Percentiles rank a stretch among this genome's conserved stretches.
Conservation (phyloP, 2,329 filamentous ascomycete genomes). For the Apiospora koreana region DNA sequence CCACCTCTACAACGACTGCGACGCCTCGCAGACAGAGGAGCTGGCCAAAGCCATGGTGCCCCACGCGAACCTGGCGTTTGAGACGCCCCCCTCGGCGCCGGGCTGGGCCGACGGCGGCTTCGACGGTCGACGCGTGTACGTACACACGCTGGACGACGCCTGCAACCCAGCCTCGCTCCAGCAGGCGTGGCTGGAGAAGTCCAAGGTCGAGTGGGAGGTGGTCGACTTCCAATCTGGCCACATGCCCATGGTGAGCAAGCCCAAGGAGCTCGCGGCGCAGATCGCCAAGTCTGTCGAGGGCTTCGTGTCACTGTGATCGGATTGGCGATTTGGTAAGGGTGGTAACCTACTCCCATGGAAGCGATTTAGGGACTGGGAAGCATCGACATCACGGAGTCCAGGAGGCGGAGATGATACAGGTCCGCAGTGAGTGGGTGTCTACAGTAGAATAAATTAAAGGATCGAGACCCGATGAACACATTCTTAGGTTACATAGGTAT, state of each 20-base stretch:
- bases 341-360: too few relatives aligned
- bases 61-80: conserved; percentile 22
- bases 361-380: too few relatives aligned
- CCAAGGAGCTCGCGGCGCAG: conserved; percentile 19
- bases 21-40: conserved; percentile 15
- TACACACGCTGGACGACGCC: conserved; percentile 22
- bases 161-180: conserved; percentile 25
- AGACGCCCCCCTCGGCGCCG: conserved; percentile 20
- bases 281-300: conserved; percentile 19
- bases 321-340: too few relatives aligned
- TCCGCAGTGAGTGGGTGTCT: not conserved
- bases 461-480: not conserved
- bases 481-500: too few relatives aligned
- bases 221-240: conserved; percentile 26
- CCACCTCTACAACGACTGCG: conserved; percentile 25
- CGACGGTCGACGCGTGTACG: conserved; percentile 20
- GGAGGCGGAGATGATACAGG: not conserved
- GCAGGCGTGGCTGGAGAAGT: conserved; percentile 25
- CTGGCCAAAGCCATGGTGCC: conserved; percentile 17
- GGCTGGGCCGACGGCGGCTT: conserved; percentile 23
- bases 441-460: not conserved
- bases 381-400: too few relatives aligned
- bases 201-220: conserved; percentile 26
- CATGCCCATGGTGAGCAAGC: conserved; percentile 29
- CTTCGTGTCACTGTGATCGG: conserved; percentile 1